Evolutionary conservation across 164 flowering plant genomes (phyloP).

Genomic region (Macadamia integrifolia): DNA sequence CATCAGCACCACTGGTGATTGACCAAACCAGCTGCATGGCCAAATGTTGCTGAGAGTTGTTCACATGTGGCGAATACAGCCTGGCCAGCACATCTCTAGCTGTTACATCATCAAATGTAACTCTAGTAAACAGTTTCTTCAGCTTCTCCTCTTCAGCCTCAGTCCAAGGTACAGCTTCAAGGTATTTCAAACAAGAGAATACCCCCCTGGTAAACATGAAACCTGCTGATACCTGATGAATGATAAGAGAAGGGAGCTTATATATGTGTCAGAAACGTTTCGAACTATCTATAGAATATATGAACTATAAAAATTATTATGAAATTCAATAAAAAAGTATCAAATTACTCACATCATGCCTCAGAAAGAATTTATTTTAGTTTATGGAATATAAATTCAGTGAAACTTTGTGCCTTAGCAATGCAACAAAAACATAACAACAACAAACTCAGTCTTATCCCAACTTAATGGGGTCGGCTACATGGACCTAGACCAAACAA

Average conservation of each 20-base stretch:
- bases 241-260: not conserved
- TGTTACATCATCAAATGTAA: conserved; percentile 50
- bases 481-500: no score
- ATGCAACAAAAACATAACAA: no score
- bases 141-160: conserved; percentile 91
- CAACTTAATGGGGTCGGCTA: no score
- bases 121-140: conserved; percentile 46
- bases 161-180: conserved; percentile 93
- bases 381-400: not conserved
- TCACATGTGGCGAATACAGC: conserved; percentile 30
- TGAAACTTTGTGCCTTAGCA: not conserved
- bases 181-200: conserved; percentile 63
- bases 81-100: conserved; percentile 59
- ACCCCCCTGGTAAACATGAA: conserved; percentile 69
- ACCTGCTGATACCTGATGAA: conserved; percentile 57
- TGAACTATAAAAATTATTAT: not conserved
- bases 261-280: not conserved
- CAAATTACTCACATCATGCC: not conserved
- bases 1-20: conserved; percentile 46
- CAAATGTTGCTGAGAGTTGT: conserved; percentile 39
- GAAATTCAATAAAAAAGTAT: not conserved
- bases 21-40: conserved; percentile 66
- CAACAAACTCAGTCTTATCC: no score
- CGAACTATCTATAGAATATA: not conserved
- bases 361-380: not conserved